Evolutionary conservation across 768 basidiomycete genomes (phyloP).

Genomic region (Dioszegia crocea): DNA sequence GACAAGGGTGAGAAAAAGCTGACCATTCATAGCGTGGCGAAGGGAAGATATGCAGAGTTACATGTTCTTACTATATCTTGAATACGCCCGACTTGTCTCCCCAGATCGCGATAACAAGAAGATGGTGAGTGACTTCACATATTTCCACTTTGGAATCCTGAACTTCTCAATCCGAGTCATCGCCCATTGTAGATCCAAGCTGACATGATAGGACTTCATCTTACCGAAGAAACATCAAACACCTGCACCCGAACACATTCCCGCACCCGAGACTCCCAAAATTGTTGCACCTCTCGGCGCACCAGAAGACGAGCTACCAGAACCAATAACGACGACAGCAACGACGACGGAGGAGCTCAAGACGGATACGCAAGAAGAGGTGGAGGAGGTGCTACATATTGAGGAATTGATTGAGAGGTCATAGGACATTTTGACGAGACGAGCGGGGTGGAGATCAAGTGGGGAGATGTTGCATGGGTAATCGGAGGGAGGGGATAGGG

Average conservation of each 20-base stretch:
- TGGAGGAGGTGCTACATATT: neutral
- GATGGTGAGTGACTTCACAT: conserved; percentile 43
- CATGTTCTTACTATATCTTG: conserved; percentile 51
- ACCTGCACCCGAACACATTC: neutral
- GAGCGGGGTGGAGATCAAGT: too few species aligned
- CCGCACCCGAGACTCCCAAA: neutral
- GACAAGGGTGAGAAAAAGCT: neutral
- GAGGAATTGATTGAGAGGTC: neutral
- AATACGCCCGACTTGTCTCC: conserved; percentile 45
- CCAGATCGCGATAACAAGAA: conserved; percentile 50
- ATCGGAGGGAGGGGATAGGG: too few species aligned
- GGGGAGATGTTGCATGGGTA: too few species aligned
- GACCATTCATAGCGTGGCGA: conserved; percentile 36
- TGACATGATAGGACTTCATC: conserved; percentile 10
- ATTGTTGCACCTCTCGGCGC: neutral
- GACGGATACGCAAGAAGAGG: neutral
- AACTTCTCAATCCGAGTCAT: too few species aligned
- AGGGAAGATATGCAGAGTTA: conserved; percentile 48
- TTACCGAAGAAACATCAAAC: conserved; percentile 6
- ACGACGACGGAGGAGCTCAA: neutral
- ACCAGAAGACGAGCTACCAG: neutral
- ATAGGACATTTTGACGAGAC: too few species aligned
- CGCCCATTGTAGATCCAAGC: neutral
- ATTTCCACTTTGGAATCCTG: too few species aligned
- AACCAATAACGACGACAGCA: neutral